phyloP scores from a whole-genome alignment of 2,329 filamentous ascomycete species.

The Daldinia sp. region DNA sequence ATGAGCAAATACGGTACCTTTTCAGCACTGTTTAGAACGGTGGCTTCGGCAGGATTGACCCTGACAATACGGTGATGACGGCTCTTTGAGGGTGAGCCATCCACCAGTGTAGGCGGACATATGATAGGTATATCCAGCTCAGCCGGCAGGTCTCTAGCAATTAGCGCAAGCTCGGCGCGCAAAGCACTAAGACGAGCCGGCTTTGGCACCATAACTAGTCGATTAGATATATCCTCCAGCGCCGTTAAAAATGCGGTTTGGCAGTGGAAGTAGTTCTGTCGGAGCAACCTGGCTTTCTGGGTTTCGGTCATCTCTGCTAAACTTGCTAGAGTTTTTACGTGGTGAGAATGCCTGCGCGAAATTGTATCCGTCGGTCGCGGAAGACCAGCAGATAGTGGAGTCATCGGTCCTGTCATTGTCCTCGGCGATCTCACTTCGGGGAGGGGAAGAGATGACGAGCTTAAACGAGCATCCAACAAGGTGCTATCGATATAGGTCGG shows the following conservation, averaged over 20 bases:
- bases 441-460: conserved; percentile 75
- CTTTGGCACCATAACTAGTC: conserved; percentile 85
- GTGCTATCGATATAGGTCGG: conserved; percentile 65
- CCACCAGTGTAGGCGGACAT: conserved; percentile 78
- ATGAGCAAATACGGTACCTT: conserved; percentile 87
- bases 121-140: conserved; percentile 88
- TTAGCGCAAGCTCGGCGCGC: conserved; percentile 82
- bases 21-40: conserved; percentile 87
- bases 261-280: conserved; percentile 86
- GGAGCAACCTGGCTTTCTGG: conserved; percentile 78
- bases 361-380: conserved; percentile 63
- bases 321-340: conserved; percentile 67
- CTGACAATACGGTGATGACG: conserved; percentile 86
- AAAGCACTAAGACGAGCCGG: conserved; percentile 83
- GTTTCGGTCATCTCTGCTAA: conserved; percentile 71
- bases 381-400: conserved; percentile 68
- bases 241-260: conserved; percentile 85
- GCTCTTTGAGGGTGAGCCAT: conserved; percentile 80
- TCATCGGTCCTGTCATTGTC: conserved; percentile 65
- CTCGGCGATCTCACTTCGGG: conserved; percentile 70
- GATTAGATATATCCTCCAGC: conserved; percentile 85
- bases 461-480: conserved; percentile 70
- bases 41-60: conserved; percentile 85
- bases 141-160: conserved; percentile 83
- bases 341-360: conserved; percentile 71